A percentile compares a stretch with the other conserved stretches of the same genome.
Evolutionary conservation across 2,329 filamentous ascomycete species (phyloP).

Genomic region (Bimuria novae-zelandiae): DNA sequence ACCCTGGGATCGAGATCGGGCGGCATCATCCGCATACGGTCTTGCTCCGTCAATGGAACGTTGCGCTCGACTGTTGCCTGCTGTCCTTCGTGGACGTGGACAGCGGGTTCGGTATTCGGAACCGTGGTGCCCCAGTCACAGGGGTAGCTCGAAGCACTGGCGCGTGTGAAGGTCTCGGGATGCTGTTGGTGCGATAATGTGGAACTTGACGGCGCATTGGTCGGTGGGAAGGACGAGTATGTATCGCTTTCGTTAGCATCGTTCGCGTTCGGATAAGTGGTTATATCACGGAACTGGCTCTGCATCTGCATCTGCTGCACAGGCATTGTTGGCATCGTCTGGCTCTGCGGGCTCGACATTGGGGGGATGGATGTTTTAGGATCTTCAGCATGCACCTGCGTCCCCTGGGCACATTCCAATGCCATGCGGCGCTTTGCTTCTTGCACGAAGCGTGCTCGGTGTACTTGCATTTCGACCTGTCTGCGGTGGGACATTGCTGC

Average conservation of each 20-base stretch:
- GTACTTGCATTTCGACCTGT: neutral
- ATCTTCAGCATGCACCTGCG: neutral
- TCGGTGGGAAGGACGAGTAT: neutral
- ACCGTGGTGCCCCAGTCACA: neutral
- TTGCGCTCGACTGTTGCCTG: slow-evolving; percentile 29
- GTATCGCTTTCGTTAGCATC: neutral
- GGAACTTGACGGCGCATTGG: no score
- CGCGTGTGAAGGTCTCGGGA: neutral
- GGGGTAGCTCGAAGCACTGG: neutral
- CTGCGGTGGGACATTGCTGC: neutral
- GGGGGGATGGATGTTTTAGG: neutral
- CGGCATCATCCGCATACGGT: slow-evolving; percentile 39
- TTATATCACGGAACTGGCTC: neutral
- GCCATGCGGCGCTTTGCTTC: neutral
- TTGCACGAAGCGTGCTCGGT: neutral
- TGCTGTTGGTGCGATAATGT: neutral
- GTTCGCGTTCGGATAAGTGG: neutral
- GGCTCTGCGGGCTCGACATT: neutral
- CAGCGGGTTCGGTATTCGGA: neutral
- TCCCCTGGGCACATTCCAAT: neutral
- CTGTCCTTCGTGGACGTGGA: neutral
- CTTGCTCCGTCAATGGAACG: slow-evolving; percentile 36
- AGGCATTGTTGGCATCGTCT: neutral
- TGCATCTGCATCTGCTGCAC: neutral
- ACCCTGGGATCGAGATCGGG: slow-evolving; percentile 31